Evolutionary conservation across 495 filamentous ascomycete species (phyloP).

Genomic region (Lophium mytilinum): DNA sequence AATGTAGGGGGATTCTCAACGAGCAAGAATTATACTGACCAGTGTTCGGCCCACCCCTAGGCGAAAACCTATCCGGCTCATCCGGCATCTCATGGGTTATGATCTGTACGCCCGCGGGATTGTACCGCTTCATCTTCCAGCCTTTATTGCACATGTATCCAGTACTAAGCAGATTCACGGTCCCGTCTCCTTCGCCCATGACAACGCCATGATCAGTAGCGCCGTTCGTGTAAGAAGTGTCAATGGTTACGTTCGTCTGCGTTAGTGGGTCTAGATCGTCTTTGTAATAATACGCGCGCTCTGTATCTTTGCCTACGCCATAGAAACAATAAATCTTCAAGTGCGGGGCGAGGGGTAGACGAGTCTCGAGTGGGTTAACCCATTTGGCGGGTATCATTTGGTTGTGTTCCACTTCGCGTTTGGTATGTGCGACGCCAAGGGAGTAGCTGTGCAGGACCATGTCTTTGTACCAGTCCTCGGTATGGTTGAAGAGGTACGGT

Average conservation of each 20-base stretch:
- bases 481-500: constrained; percentile 64
- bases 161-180: constrained; percentile 76
- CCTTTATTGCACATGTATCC: constrained; percentile 97
- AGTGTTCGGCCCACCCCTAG: constrained; percentile 88
- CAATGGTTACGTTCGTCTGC: constrained; percentile 80
- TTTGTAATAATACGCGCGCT: constrained; percentile 85
- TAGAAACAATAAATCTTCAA: constrained; percentile 99
- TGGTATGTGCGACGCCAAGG: constrained; percentile 77
- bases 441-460: constrained; percentile 70
- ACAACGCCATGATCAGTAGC: constrained; percentile 79
- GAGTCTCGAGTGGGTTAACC: constrained; percentile 89
- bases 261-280: constrained; percentile 57
- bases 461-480: constrained; percentile 77
- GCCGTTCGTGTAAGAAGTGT: constrained; percentile 60
- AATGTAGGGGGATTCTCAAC: too few species aligned
- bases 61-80: constrained; percentile 85
- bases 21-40: constrained; percentile 40
- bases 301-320: constrained; percentile 83
- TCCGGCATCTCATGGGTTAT: constrained; percentile 93
- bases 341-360: constrained; percentile 78
- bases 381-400: constrained; percentile 75
- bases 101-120: constrained; percentile 72
- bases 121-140: constrained; percentile 89
- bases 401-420: constrained; percentile 76
- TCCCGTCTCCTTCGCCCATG: constrained; percentile 92